Base-by-base conservation (phyloP, 352 stramenopile genomes). In the Globisporangium cystogenes region DNA sequence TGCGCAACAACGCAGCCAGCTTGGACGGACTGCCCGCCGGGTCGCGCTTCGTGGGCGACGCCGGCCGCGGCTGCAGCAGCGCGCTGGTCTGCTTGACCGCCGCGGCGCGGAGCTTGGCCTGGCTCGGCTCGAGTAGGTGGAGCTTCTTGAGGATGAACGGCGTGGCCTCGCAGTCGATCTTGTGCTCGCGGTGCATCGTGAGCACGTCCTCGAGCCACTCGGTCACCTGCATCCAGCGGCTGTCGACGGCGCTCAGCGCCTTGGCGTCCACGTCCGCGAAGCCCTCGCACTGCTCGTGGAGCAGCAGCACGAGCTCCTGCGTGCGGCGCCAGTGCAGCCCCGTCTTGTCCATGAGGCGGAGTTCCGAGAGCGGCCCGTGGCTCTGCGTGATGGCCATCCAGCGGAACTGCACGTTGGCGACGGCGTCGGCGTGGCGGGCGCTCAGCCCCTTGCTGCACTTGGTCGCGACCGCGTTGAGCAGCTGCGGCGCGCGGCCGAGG, bases 91-190 rank as follows among this genome's bases (percentile, higher is more conserved):
- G 40, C 40, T 45, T 45, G 11, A 8, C 27, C 40, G 3, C 6
- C 3, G 20, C 40, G 4, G 20, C 20, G 4, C 40, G 40, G 40
- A 5, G n/a, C n/a, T 44, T 44, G 10, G 20, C 10, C 3, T 24
- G 27, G 24, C 60, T 62, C 15, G 48, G 27, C 10, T 71, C 72
- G 8, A 79, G 47, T 21, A 90, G 48, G 27, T 81, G 65, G 60
- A 90, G 79, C 50, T 85, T 87, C 51, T 82, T 74, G 2, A 90
- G 66, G 31, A 87, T 78, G 31, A 87, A 82, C 2, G 80, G 80
- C 7, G 75, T 86, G 1, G 67, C 57, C 23, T 86, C 65, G 42
- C 80, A 88, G 40, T 90, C 71, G 29, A 90, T 85, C 23, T 66
- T 70, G 55, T 90, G 80, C 16, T 74, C 55, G 14, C 53, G 27